phyloP scores from a whole-genome alignment of 306 rosid genomes.

The Begonia peltatifolia region DNA sequence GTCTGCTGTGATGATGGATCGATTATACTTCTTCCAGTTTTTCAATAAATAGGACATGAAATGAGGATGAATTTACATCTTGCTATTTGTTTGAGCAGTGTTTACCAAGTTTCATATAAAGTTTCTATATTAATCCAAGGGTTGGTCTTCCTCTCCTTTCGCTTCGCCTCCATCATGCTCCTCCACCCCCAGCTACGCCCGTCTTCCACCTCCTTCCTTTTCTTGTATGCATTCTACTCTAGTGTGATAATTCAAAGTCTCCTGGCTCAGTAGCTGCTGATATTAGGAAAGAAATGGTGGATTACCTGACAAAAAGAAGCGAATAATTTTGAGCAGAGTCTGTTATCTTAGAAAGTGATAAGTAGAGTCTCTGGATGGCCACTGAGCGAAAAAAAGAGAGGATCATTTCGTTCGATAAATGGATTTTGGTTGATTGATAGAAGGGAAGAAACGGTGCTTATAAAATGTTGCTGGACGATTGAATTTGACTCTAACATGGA shows the following conservation, averaged over 20 bases:
- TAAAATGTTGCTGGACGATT: slow-evolving; percentile 60
- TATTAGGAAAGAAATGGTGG: slow-evolving; percentile 66
- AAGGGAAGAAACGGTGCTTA: slow-evolving; percentile 44
- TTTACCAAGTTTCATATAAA: too few relatives aligned
- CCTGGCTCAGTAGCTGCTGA: slow-evolving; percentile 62
- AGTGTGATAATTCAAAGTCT: background rate
- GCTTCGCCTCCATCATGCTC: slow-evolving; percentile 8
- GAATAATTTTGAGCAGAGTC: slow-evolving; percentile 57
- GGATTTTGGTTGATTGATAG: slow-evolving; percentile 62
- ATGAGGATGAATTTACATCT: too few relatives aligned
- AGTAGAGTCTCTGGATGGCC: slow-evolving; percentile 64
- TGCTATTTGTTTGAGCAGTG: too few relatives aligned
- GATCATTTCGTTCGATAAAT: slow-evolving; percentile 73
- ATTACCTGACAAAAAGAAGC: slow-evolving; percentile 43
- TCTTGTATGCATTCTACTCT: too few relatives aligned
- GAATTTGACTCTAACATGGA: slow-evolving; percentile 37
- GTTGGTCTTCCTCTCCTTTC: slow-evolving; percentile 6
- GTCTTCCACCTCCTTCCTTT: background rate
- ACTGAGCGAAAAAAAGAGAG: slow-evolving; percentile 72
- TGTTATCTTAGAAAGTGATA: slow-evolving; percentile 43
- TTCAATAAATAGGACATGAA: too few relatives aligned
- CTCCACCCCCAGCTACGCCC: slow-evolving; percentile 5
- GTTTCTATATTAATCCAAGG: slow-evolving; percentile 1
- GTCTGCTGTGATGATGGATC: too few relatives aligned
- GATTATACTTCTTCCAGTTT: too few relatives aligned